Percentiles rank a stretch among this genome's conserved stretches.
Conservation (phyloP, 2,329 filamentous ascomycete species). For the Chaetomium sp. region DNA sequence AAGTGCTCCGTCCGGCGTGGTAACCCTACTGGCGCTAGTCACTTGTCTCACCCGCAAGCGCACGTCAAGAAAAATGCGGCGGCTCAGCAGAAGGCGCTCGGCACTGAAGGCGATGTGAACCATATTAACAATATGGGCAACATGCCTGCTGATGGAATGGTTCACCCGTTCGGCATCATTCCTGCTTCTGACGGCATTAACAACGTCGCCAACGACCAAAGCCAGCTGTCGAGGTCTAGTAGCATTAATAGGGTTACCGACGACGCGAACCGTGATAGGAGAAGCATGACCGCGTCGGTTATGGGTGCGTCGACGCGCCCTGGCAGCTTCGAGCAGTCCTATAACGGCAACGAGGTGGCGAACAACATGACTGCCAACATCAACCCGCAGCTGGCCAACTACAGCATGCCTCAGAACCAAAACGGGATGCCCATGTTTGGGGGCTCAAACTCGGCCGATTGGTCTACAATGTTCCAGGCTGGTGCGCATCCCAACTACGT, state of each 20-base stretch:
- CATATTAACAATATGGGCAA: constrained; percentile 56
- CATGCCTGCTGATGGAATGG: constrained; percentile 50
- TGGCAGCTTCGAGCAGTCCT: constrained; percentile 44
- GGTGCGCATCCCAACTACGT: constrained; percentile 61
- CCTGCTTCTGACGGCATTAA: constrained; percentile 50
- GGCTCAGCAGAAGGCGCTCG: constrained; percentile 48
- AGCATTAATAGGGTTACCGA: constrained; percentile 51
- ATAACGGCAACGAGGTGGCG: constrained; percentile 50
- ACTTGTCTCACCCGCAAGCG: constrained; percentile 86
- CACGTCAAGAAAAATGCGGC: constrained; percentile 73
- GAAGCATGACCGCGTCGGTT: constrained; percentile 48
- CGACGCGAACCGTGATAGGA: constrained; percentile 50
- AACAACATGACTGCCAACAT: constrained; percentile 56
- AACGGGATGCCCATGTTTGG: constrained; percentile 60
- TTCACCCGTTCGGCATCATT: constrained; percentile 40
- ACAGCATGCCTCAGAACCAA: constrained; percentile 56
- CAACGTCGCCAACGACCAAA: constrained; percentile 55
- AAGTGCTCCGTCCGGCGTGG: constrained; percentile 96
- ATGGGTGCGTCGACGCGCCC: constrained; percentile 41
- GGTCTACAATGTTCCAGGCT: constrained; percentile 72
- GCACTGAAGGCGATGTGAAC: constrained; percentile 48
- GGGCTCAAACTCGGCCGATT: constrained; percentile 58
- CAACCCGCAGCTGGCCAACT: constrained; percentile 56
- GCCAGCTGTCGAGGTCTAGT: constrained; percentile 55
- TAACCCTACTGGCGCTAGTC: constrained; percentile 89